These are phyloP conservation scores for Acacia melanoxylon DNA, from an alignment of 306 rosid species.

Conservation along the genomic window DNA sequence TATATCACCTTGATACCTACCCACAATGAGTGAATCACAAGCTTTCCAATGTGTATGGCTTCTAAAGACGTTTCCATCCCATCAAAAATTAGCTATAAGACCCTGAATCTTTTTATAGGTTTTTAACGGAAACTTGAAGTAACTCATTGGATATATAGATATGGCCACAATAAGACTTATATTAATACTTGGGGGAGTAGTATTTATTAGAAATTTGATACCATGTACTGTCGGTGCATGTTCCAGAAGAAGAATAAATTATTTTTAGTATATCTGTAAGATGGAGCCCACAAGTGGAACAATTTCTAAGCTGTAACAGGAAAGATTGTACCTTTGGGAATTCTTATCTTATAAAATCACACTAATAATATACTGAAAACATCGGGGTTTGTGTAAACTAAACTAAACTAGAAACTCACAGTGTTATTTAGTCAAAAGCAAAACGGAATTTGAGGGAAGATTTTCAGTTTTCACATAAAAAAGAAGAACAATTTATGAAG, in stretches of 20 bases:
- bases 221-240: not conserved
- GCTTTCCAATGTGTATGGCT: no score
- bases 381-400: not conserved
- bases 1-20: no score
- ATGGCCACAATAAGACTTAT: no score
- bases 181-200: no score
- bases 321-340: not conserved
- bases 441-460: constrained; percentile 18
- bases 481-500: not conserved
- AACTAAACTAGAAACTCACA: not conserved
- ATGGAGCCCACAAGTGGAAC: constrained; percentile 1
- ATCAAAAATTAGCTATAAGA: no score
- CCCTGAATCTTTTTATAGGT: no score
- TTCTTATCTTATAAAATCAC: not conserved
- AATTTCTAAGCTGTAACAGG: not conserved
- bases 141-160: no score
- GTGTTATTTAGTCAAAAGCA: not conserved
- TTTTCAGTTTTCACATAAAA: not conserved
- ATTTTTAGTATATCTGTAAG: not conserved
- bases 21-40: no score
- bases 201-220: no score
- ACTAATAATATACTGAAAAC: not conserved
- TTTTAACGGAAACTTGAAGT: no score
- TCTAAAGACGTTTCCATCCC: no score
- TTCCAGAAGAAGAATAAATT: not conserved